Evolutionary conservation across 2,329 filamentous ascomycete genomes (phyloP).

Genomic region (Harringtonia lauricola): DNA sequence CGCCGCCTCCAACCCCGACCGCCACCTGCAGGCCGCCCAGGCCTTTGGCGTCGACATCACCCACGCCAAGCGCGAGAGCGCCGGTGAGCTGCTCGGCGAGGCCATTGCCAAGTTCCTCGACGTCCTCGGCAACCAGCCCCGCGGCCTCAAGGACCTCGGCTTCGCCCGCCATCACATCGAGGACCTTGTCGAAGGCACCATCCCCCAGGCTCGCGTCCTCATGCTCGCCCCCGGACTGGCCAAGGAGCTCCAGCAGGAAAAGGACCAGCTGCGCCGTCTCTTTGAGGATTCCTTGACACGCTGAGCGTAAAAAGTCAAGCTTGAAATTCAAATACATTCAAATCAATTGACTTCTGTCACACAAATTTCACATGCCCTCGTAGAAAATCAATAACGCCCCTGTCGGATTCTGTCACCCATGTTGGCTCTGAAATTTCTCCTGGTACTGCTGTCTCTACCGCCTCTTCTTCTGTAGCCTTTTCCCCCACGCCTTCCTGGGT

Average conservation of each 20-base stretch:
- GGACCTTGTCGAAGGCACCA: conserved; percentile 80
- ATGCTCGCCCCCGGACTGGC: conserved; percentile 80
- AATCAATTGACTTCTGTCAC: neutral
- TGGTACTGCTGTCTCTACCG: too few relatives aligned
- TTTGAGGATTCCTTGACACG: conserved; percentile 49
- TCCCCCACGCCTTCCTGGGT: neutral
- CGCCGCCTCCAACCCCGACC: conserved; percentile 65
- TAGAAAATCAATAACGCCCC: conserved; percentile 16
- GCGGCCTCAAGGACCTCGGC: conserved; percentile 72
- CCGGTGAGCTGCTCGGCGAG: conserved; percentile 78
- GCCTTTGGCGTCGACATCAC: conserved; percentile 54
- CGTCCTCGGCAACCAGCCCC: conserved; percentile 79
- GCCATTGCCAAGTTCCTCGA: conserved; percentile 73
- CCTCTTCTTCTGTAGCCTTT: neutral
- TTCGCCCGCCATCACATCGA: conserved; percentile 70
- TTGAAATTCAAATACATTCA: too few relatives aligned
- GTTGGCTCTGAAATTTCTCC: conserved; percentile 9
- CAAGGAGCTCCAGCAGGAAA: conserved; percentile 57
- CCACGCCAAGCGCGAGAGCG: conserved; percentile 78
- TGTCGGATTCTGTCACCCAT: conserved; percentile 15
- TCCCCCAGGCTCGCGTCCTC: conserved; percentile 82
- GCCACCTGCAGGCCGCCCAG: conserved; percentile 57
- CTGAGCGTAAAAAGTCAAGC: neutral
- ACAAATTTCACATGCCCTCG: conserved; percentile 14
- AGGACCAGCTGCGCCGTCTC: conserved; percentile 56